Evolutionary conservation across 305 asterid genomes (phyloP).

Genomic region (Coffea humblotiana): DNA sequence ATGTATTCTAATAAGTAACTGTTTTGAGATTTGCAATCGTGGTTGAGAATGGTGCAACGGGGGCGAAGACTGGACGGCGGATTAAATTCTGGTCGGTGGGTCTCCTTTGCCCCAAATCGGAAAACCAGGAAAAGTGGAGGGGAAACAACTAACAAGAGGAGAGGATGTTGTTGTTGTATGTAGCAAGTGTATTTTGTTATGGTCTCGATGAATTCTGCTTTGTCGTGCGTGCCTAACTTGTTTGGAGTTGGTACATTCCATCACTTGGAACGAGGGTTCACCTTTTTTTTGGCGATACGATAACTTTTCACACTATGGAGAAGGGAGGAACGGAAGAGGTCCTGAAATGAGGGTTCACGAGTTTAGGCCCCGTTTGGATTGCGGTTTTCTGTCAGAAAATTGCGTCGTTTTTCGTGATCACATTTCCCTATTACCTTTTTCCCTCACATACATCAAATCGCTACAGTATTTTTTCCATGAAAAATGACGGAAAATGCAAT

Average conservation of each 20-base stretch:
- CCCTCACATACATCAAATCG: no score
- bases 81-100: background rate
- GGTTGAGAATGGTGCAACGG: slow-evolving; percentile 1
- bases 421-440: no score
- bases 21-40: background rate
- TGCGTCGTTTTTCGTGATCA: no score
- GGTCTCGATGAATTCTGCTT: slow-evolving; percentile 5
- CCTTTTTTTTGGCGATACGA: no score
- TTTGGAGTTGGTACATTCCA: background rate
- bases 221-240: background rate
- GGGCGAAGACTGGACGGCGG: background rate
- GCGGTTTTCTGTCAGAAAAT: no score
- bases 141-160: background rate
- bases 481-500: no score
- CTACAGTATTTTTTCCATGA: no score
- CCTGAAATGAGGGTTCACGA: background rate
- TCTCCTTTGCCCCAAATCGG: slow-evolving; percentile 2
- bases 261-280: slow-evolving; percentile 4
- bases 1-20: background rate
- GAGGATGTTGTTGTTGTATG: background rate
- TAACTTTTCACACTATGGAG: no score
- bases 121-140: slow-evolving; percentile 5
- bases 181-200: background rate
- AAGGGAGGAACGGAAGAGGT: no score
- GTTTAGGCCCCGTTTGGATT: no score